Conservation (phyloP, 1,139 yeast species). For the Geotrichum aggregatum region DNA sequence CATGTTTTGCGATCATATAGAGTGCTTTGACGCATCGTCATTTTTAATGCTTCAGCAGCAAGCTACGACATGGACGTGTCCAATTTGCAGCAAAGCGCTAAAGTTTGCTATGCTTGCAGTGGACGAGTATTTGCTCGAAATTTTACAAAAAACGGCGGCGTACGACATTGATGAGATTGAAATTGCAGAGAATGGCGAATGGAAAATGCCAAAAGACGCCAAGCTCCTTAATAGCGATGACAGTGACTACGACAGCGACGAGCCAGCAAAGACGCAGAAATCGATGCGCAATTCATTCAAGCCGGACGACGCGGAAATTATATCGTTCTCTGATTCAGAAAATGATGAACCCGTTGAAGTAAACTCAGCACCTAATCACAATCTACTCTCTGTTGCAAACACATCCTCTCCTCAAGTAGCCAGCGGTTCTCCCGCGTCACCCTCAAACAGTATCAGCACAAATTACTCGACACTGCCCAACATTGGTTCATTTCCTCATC, state of each 20-base stretch:
- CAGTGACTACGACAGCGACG: slow-evolving; percentile 43
- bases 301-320: slow-evolving; percentile 36
- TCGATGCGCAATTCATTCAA: neutral
- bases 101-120: slow-evolving; percentile 36
- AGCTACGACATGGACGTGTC: slow-evolving; percentile 45
- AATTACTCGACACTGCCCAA: too few relatives aligned
- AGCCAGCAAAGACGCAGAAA: slow-evolving; percentile 52
- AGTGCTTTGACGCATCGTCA: slow-evolving; percentile 42
- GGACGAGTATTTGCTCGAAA: slow-evolving; percentile 35
- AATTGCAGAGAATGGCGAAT: slow-evolving; percentile 40
- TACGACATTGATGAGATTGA: slow-evolving; percentile 36
- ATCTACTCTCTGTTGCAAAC: neutral
- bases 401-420: slow-evolving; percentile 1
- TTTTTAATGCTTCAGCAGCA: slow-evolving; percentile 42
- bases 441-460: too few relatives aligned
- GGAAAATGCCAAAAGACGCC: slow-evolving; percentile 31
- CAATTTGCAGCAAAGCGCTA: slow-evolving; percentile 40
- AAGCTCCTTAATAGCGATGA: slow-evolving; percentile 20
- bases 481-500: too few relatives aligned
- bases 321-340: slow-evolving; percentile 16
- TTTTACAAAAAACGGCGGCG: slow-evolving; percentile 15
- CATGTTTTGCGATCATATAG: slow-evolving; percentile 40
- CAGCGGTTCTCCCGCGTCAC: neutral
- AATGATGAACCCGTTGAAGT: slow-evolving; percentile 16
- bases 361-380: neutral